These are phyloP conservation scores for Sarocladium oryzae DNA, from an alignment of 2,329 filamentous ascomycete species.

Conservation along the genomic window DNA sequence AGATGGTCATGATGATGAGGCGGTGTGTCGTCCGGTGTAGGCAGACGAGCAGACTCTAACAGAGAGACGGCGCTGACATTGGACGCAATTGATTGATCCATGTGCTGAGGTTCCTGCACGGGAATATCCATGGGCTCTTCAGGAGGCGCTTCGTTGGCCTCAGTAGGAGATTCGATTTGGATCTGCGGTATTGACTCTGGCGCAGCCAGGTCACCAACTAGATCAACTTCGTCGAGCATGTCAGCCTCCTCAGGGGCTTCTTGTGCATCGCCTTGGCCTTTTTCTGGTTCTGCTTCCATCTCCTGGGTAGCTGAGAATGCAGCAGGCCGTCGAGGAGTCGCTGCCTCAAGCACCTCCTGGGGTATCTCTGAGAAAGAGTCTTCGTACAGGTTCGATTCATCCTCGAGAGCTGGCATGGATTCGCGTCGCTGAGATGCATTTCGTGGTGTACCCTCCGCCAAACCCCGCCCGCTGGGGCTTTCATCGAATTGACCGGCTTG, in stretches of 20 bases:
- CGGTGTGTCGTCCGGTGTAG: slow-evolving; percentile 47
- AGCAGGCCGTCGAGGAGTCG: slow-evolving; percentile 32
- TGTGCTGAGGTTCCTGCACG: not conserved
- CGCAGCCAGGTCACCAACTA: not conserved
- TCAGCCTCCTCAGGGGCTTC: slow-evolving; percentile 10
- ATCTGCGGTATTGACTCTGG: not conserved
- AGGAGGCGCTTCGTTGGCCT: not conserved
- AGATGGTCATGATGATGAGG: too few relatives aligned
- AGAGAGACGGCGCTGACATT: slow-evolving; percentile 26
- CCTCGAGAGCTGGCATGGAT: slow-evolving; percentile 16
- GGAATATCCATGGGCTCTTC: too few relatives aligned
- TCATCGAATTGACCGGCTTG: not conserved
- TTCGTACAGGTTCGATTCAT: slow-evolving; percentile 35
- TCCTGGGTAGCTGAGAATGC: slow-evolving; percentile 6
- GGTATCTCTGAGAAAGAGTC: slow-evolving; percentile 55
- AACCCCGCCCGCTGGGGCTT: not conserved
- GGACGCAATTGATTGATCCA: slow-evolving; percentile 15
- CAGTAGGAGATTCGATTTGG: not conserved
- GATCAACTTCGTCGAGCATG: slow-evolving; percentile 1
- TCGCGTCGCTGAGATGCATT: not conserved
- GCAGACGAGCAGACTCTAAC: slow-evolving; percentile 38
- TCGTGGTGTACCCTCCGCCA: slow-evolving; percentile 3
- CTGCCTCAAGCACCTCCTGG: slow-evolving; percentile 41
- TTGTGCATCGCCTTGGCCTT: slow-evolving; percentile 7
- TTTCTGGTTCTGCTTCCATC: slow-evolving; percentile 10